Evolutionary conservation across 2,329 filamentous ascomycete genomes (phyloP).

Genomic region (Alternaria gansuensis): DNA sequence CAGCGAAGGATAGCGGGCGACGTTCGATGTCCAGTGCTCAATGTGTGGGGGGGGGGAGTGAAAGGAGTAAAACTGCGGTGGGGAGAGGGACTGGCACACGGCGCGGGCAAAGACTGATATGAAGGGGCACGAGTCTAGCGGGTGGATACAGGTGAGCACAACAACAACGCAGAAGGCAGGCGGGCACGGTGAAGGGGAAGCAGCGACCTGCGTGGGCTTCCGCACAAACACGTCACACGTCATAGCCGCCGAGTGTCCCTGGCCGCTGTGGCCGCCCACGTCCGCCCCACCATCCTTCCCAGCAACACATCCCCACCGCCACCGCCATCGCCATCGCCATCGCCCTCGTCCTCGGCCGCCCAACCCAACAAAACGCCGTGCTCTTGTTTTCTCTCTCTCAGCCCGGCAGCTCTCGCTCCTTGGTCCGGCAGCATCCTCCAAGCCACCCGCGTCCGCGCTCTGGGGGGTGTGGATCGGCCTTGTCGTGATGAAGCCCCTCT

Average conservation of each 20-base stretch:
- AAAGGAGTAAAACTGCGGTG: slow-evolving; percentile 1
- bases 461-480: slow-evolving; percentile 1
- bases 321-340: background rate
- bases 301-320: background rate
- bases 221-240: slow-evolving; percentile 18
- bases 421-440: slow-evolving; percentile 6
- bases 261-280: slow-evolving; percentile 15
- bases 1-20: background rate
- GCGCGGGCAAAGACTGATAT: slow-evolving; percentile 10
- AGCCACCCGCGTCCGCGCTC: slow-evolving; percentile 9
- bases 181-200: slow-evolving; percentile 12
- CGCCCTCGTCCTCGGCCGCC: background rate
- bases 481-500: slow-evolving; percentile 14
- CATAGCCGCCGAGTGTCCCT: slow-evolving; percentile 17
- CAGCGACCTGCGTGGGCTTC: slow-evolving; percentile 9
- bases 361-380: slow-evolving; percentile 2
- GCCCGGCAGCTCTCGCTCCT: slow-evolving; percentile 1
- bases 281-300: slow-evolving; percentile 4
- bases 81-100: background rate
- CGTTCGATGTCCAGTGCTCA: background rate
- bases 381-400: background rate
- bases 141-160: slow-evolving; percentile 11
- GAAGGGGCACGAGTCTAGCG: slow-evolving; percentile 12
- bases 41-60: background rate
- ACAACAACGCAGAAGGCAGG: slow-evolving; percentile 11